Percentiles rank a stretch among this genome's conserved stretches.
Evolutionary conservation across 176 grass and related monocot genomes (phyloP).

Genomic region (Phragmites australis): DNA sequence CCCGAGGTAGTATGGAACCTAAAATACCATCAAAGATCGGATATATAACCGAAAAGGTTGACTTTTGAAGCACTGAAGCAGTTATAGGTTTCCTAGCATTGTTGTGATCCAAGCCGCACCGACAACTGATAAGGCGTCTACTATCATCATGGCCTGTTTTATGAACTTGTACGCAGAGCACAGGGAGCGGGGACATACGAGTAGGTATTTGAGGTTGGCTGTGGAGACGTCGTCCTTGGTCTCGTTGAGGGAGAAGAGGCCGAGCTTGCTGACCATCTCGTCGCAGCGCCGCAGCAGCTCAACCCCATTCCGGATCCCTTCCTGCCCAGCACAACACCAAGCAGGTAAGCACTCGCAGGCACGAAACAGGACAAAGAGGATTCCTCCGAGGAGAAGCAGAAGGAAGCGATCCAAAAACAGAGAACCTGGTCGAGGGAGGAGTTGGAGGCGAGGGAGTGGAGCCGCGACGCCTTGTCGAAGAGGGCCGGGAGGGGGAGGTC

Average conservation of each 20-base stretch:
- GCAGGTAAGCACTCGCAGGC: background rate
- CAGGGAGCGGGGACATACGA: conserved; percentile 28
- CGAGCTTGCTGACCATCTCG: conserved; percentile 86
- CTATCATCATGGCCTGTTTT: background rate
- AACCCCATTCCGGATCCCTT: conserved; percentile 73
- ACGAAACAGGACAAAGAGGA: no score
- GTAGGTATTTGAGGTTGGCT: conserved; percentile 83
- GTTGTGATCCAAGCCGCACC: background rate
- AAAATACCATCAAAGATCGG: background rate
- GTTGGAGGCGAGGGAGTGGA: conserved; percentile 62
- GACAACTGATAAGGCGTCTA: background rate
- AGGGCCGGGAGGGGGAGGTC: conserved; percentile 70
- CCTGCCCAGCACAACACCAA: background rate
- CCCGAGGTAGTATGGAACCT: conserved; percentile 78
- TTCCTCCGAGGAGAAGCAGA: no score
- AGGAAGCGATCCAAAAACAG: background rate
- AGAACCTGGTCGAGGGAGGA: conserved; percentile 68
- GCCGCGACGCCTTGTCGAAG: conserved; percentile 71
- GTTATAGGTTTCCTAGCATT: background rate
- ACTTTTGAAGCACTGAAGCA: background rate
- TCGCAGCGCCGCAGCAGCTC: conserved; percentile 73
- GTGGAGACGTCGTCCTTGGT: conserved; percentile 95
- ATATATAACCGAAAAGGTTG: background rate
- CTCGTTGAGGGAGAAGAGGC: conserved; percentile 87
- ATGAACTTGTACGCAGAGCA: background rate